Evolutionary conservation across 2,329 filamentous ascomycete species (phyloP).

Genomic region (Aspergillus jensenii): DNA sequence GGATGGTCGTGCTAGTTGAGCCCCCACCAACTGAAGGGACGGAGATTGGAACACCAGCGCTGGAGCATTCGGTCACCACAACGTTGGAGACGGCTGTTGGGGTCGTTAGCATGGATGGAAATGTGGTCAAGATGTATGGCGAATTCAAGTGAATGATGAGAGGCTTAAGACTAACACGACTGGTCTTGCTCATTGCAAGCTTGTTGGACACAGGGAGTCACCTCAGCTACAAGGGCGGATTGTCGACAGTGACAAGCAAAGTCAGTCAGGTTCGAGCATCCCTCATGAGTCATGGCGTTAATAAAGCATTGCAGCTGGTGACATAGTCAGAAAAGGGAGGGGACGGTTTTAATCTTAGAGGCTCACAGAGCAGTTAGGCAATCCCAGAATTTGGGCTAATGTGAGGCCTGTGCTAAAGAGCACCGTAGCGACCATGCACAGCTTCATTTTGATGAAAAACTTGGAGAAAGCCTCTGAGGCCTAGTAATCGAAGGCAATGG

Average conservation of each 20-base stretch:
- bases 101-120: not conserved
- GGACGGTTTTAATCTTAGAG: too few relatives aligned
- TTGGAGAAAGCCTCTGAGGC: not conserved
- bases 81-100: conserved; percentile 35
- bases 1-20: conserved; percentile 13
- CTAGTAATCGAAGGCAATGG: not conserved
- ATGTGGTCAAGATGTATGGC: not conserved
- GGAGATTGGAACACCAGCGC: conserved; percentile 37
- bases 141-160: not conserved
- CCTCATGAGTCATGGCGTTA: conserved; percentile 40
- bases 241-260: conserved; percentile 53
- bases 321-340: not conserved
- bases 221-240: conserved; percentile 39
- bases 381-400: conserved; percentile 46
- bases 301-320: conserved; percentile 50
- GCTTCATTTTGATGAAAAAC: conserved; percentile 31
- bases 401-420: conserved; percentile 46
- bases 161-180: conserved; percentile 27
- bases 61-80: conserved; percentile 35
- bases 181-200: conserved; percentile 43
- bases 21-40: conserved; percentile 30
- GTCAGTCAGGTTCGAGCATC: conserved; percentile 48
- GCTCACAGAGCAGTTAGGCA: conserved; percentile 50
- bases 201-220: conserved; percentile 49
- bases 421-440: conserved; percentile 32